Percentiles rank a stretch among this genome's conserved stretches.
Evolutionary conservation across 345 rosid species (phyloP).

Genomic region (Arabidopsis arenosa): DNA sequence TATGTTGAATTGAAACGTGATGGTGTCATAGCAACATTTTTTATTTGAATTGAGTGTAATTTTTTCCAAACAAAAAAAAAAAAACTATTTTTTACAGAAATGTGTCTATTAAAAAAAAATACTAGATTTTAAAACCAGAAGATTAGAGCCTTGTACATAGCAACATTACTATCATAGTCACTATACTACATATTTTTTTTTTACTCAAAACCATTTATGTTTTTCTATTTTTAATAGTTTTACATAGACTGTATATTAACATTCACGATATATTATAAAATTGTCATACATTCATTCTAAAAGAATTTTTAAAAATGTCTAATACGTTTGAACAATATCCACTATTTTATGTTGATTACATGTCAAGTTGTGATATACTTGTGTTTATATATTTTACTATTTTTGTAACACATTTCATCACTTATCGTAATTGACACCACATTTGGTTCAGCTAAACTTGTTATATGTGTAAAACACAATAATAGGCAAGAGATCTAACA

Average conservation of each 20-base stretch:
- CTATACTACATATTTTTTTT: not conserved
- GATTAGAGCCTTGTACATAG: too few species aligned
- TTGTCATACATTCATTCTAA: not conserved
- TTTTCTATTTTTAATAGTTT: not conserved
- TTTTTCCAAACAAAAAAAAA: too few species aligned
- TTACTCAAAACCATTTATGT: not conserved
- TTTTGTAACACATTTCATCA: not conserved
- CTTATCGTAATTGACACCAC: not conserved
- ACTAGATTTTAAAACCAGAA: too few species aligned
- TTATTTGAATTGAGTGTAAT: too few species aligned
- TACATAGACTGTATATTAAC: not conserved
- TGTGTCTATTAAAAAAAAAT: too few species aligned
- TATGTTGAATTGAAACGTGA: too few species aligned
- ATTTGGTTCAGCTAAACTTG: not conserved
- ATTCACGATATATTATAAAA: too few species aligned
- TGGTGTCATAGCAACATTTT: too few species aligned
- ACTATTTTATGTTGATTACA: constrained; percentile 2
- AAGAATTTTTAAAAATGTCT: not conserved
- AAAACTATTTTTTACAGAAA: too few species aligned
- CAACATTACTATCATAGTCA: too few species aligned
- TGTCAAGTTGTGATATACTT: not conserved
- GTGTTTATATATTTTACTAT: not conserved
- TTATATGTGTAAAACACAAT: not conserved
- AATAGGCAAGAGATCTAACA: not conserved
- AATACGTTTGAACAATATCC: not conserved